Conservation (phyloP, 1,284 basidiomycete species). For the Malassezia caprae region DNA sequence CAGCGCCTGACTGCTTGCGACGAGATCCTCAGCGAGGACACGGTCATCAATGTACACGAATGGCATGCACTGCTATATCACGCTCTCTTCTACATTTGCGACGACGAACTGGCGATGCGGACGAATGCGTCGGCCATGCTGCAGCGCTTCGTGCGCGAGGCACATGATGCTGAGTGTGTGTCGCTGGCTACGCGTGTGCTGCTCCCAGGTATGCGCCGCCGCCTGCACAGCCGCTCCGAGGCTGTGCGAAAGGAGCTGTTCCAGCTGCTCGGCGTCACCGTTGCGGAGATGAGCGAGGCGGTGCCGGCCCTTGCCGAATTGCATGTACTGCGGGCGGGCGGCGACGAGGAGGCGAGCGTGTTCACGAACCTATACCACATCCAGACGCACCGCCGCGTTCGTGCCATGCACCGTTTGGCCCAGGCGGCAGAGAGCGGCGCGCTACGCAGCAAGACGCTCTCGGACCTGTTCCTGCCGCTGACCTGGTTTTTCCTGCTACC, state of each 20-base stretch:
- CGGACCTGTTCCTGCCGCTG: constrained; percentile 77
- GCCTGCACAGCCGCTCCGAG: constrained; percentile 63
- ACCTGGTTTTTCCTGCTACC: constrained; percentile 66
- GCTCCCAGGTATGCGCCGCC: constrained; percentile 10
- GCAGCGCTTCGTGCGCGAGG: constrained; percentile 59
- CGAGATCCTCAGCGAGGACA: constrained; percentile 60
- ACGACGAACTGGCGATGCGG: constrained; percentile 79
- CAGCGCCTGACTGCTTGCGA: constrained; percentile 69
- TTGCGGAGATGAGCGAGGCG: constrained; percentile 54
- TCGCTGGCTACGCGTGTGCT: constrained; percentile 3
- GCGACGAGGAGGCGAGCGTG: constrained; percentile 90
- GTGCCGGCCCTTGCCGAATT: constrained; percentile 65
- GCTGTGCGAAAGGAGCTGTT: constrained; percentile 80
- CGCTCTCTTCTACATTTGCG: constrained; percentile 75
- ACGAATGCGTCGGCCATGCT: constrained; percentile 69
- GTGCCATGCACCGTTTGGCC: constrained; percentile 74
- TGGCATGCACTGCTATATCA: constrained; percentile 82
- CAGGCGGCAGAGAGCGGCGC: constrained; percentile 66
- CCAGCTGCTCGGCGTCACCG: constrained; percentile 66
- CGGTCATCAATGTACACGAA: constrained; percentile 51
- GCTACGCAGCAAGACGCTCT: constrained; percentile 63
- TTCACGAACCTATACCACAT: constrained; percentile 94
- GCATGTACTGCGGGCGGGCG: constrained; percentile 68
- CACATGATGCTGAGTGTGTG: background rate
- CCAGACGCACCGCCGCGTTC: constrained; percentile 77